These are phyloP conservation scores for Venturia oleaginea DNA, from an alignment of 2,329 filamentous ascomycete genomes.

Conservation along the genomic window DNA sequence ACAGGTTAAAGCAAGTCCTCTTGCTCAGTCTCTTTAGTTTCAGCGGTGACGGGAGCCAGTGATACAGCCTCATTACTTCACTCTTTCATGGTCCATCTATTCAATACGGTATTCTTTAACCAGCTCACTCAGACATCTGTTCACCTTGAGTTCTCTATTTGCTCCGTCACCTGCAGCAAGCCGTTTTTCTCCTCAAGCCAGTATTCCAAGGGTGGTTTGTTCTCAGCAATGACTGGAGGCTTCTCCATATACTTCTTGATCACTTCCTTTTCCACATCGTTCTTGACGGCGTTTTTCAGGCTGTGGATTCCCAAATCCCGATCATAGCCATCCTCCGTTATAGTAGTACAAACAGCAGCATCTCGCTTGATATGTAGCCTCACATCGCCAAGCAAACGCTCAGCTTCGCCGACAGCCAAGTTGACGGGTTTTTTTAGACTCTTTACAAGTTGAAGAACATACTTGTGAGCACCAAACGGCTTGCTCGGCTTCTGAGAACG, in stretches of 20 bases:
- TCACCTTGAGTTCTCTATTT: no score
- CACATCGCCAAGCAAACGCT: constrained; percentile 11
- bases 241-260: neutral
- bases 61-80: no score
- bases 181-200: no score
- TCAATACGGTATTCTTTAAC: no score
- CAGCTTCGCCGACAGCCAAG: constrained; percentile 3
- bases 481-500: constrained; percentile 32
- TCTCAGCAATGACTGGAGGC: neutral
- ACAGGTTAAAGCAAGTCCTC: no score
- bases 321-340: neutral
- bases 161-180: no score
- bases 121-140: no score
- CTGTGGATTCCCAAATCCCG: neutral
- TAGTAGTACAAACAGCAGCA: neutral
- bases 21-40: no score
- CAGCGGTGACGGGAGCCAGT: no score
- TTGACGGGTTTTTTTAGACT: neutral
- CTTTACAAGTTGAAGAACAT: constrained; percentile 28
- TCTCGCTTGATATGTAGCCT: constrained; percentile 15
- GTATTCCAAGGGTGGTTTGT: neutral
- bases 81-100: no score
- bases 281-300: neutral
- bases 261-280: neutral
- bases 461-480: constrained; percentile 35